phyloP scores from a whole-genome alignment of 805 yeast species.

The Metschnikowia matae region DNA sequence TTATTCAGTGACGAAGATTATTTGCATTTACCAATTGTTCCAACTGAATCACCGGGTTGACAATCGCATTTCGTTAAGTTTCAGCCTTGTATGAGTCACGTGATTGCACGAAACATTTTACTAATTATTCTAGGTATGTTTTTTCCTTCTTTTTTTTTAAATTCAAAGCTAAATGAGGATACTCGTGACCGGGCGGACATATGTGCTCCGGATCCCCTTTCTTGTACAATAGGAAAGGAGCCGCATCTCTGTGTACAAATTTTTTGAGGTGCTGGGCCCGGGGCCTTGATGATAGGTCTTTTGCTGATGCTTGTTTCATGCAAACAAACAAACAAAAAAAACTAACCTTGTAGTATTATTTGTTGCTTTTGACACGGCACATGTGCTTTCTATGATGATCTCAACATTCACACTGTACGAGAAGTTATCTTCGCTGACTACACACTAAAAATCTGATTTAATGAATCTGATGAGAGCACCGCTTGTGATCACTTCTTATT shows the following conservation, averaged over 20 bases:
- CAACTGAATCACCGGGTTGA: slow-evolving; percentile 53
- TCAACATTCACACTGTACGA: slow-evolving; percentile 52
- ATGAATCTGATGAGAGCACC: slow-evolving; percentile 40
- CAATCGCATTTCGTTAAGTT: slow-evolving; percentile 56
- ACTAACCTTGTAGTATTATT: slow-evolving; percentile 11
- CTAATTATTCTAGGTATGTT: slow-evolving; percentile 19
- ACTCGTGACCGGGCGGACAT: slow-evolving; percentile 53
- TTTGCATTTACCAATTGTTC: slow-evolving; percentile 57
- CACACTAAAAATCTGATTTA: slow-evolving; percentile 41
- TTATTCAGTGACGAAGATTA: slow-evolving; percentile 39
- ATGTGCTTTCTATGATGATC: slow-evolving; percentile 37
- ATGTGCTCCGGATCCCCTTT: slow-evolving; percentile 34
- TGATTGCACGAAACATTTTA: neutral
- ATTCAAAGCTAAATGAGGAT: slow-evolving; percentile 34
- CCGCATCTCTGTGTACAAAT: slow-evolving; percentile 53
- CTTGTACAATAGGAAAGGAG: slow-evolving; percentile 40
- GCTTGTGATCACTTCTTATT: neutral
- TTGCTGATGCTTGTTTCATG: slow-evolving; percentile 26
- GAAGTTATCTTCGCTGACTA: slow-evolving; percentile 38
- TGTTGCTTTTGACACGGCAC: slow-evolving; percentile 19
- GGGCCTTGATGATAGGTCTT: slow-evolving; percentile 52
- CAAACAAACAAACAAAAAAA: neutral
- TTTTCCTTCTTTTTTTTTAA: neutral
- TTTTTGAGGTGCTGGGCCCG: slow-evolving; percentile 39
- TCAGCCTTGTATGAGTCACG: slow-evolving; percentile 58